Percentiles rank a stretch among this genome's conserved stretches.
These are phyloP conservation scores for Talaromyces sp. DNA, from an alignment of 2,329 filamentous ascomycete genomes.

Conservation along the genomic window DNA sequence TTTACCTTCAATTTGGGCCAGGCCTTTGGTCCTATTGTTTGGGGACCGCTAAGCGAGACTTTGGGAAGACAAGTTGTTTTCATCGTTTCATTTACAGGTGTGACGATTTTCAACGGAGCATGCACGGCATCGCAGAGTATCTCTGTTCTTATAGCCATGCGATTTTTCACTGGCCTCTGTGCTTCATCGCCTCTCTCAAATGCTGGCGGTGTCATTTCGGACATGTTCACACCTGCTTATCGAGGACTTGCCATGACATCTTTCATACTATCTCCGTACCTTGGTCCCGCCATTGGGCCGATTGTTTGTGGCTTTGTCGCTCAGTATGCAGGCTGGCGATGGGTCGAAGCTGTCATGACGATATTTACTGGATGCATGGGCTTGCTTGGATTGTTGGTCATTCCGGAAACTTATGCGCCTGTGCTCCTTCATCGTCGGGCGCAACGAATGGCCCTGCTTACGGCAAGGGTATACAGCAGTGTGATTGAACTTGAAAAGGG, in stretches of 20 bases:
- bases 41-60: conserved; percentile 24
- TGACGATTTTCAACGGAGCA: no score
- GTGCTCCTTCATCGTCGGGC: conserved; percentile 3
- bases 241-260: conserved; percentile 13
- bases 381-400: background rate
- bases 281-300: conserved; percentile 12
- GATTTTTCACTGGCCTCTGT: conserved; percentile 16
- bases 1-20: conserved; percentile 44
- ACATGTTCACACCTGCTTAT: conserved; percentile 11
- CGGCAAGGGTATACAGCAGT: conserved; percentile 4
- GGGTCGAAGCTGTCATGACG: conserved; percentile 7
- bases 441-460: background rate
- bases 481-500: conserved; percentile 5
- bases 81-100: no score
- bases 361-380: conserved; percentile 6
- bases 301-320: conserved; percentile 11
- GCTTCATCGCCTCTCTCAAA: conserved; percentile 11
- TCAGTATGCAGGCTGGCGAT: conserved; percentile 10
- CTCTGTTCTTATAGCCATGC: background rate
- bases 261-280: conserved; percentile 9
- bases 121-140: no score
- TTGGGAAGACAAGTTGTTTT: no score
- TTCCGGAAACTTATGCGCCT: conserved; percentile 16
- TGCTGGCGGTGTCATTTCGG: conserved; percentile 16
- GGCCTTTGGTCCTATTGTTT: conserved; percentile 40